Evolutionary conservation across 108 stramenopile species (phyloP).

Genomic region (Skeletonema potamos): DNA sequence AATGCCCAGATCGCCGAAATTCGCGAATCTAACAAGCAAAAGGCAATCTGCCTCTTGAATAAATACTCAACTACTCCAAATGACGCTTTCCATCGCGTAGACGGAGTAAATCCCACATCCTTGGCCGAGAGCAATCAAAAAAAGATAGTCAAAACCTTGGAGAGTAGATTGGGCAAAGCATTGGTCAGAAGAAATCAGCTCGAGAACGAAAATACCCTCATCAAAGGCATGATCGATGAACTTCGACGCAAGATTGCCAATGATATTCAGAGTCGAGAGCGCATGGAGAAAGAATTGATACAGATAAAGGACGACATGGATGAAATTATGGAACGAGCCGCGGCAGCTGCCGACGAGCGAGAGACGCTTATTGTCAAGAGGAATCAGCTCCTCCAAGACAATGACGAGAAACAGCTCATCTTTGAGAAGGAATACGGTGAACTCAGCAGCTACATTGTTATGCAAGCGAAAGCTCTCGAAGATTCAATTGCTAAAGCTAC

Average conservation of each 20-base stretch:
- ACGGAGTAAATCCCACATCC: constrained; percentile 65
- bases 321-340: constrained; percentile 60
- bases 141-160: constrained; percentile 63
- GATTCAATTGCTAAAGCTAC: constrained; percentile 62
- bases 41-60: constrained; percentile 67
- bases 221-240: constrained; percentile 67
- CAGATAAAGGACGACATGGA: constrained; percentile 52
- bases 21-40: constrained; percentile 56
- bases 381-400: constrained; percentile 43
- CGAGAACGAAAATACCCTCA: constrained; percentile 50
- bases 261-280: constrained; percentile 48
- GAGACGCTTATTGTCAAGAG: constrained; percentile 55
- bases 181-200: constrained; percentile 57
- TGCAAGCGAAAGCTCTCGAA: constrained; percentile 54
- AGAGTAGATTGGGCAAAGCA: constrained; percentile 67
- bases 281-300: constrained; percentile 57
- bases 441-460: constrained; percentile 21
- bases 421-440: constrained; percentile 44
- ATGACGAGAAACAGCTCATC: constrained; percentile 26
- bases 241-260: constrained; percentile 57
- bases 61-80: constrained; percentile 55
- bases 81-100: constrained; percentile 67
- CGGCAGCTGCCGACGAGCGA: constrained; percentile 47
- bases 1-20: constrained; percentile 47
- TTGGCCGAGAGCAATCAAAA: constrained; percentile 68